Base-by-base conservation (phyloP, 768 basidiomycete genomes). In the Mycena capillaripes region DNA sequence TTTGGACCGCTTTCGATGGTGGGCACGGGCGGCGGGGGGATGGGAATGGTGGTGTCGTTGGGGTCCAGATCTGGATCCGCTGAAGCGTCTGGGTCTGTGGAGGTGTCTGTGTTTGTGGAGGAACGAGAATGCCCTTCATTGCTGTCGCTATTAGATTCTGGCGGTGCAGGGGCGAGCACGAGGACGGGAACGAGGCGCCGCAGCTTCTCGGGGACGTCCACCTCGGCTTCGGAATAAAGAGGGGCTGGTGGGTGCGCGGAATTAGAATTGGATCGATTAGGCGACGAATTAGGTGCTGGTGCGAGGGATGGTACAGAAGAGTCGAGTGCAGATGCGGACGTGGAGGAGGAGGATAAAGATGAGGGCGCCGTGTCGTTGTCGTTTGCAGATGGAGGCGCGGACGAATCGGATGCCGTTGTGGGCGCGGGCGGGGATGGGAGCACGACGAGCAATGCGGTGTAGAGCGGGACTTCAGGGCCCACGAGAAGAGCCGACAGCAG, bases 371-470 rank as follows among this genome's bases (percentile, higher is more conserved):
- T 16, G 9, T 38, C 38, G 2, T 10, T n/a, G 6, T 46, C 36
- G 42, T 16, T 25, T n/a, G 16, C 19, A 21, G 36, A 44, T n/a
- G 64, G 40, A 19, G 23, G 38, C 36, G 38, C 38, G 38, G 38
- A 38, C 11, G 38, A 38, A 42, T 16, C 16, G 14, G 36, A 4
- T 1, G 25, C 7, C 21, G n/a, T 52, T 9, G 30, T 30, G 32
- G 21, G 29, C 10, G n/a, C 12, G 25, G 25, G 4, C 25, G 25
- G 50, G 19, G 53, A 19, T 17, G 36, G 23, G n/a, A n/a, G 52
- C 32, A 72, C 48, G 27, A 72, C 65, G 36, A 72, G 27, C 14
- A 73, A 56, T 3, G 66, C 71, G 36, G 66, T 60, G 46, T 73
- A 73, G 3, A 69, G 55, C 34, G 71, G 71, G 8, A 61, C 52